Base-by-base conservation (phyloP, 768 basidiomycete species). In the Omphalotus guepiniiformis region DNA sequence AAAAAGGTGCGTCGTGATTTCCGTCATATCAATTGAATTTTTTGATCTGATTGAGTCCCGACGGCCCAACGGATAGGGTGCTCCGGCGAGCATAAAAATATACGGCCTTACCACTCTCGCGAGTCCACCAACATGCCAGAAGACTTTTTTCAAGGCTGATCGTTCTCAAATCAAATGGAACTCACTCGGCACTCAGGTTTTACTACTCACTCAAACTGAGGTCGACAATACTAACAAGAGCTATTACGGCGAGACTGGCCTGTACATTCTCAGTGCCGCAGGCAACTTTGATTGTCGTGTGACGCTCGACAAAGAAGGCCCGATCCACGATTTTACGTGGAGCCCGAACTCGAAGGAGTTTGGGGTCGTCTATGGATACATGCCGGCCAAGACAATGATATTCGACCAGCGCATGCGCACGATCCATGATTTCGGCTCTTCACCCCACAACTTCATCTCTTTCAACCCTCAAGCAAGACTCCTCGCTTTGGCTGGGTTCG, bases 291-390 rank as follows among this genome's bases (percentile, higher is more conserved):
- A 97, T 62, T 92, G 90, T 61, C 76, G 92, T 23, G 88, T 98
- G 22, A 70, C 76, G 1, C 70, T 90, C 56, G 93, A 96, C 69
- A 97, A 96, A 71, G 95, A 98, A 52, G 96, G 96, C 1, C 93
- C 93, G 1, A 92, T 99, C 53, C 93, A 96, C 58, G 96, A 98
- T 62, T 96, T 95, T 51, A 69, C 81, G 13, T 99, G 96, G 96
- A 93, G 85, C 54, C 93, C 96, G 6, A 93, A 92, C 57, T 92
- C 91, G 42, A 92, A 94, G 66, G 96, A 99, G 66, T 99, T 99
- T 61, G 85, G 83, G 39, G 93, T 97, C 28, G 87, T 93, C 22
- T 98, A 97, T 61, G 95, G 96, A 58, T 99, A 80, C 61, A 97
- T 97, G 92, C 96, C 95, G 4, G 91, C 96, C 3, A 93, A 95